Evolutionary conservation across 768 basidiomycete genomes (phyloP), one percentile per base, ranked within the genome.

Genomic region (Lactifluus piperatus): DNA sequence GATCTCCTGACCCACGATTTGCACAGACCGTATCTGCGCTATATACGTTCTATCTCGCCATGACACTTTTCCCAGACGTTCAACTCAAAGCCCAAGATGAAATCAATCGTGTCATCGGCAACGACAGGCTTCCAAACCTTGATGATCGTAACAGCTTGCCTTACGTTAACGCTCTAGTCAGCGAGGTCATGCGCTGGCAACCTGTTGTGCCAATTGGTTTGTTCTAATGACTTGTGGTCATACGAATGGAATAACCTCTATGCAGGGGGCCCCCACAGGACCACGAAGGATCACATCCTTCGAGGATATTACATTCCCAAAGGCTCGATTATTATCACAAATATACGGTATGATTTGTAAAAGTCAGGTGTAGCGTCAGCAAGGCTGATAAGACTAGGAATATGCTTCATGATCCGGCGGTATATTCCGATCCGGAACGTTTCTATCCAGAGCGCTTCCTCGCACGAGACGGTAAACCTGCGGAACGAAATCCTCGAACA

Each of bases 321-420:
- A 44, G 73, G 70, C 14, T 70, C 72, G 1, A 56, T 72, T n/a
- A 60, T 75, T 10, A 50, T 73, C 45, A 54, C 69, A 2, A 75
- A 75, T 45, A 64, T 69, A 47, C 69, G 68, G 74, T 74, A 44
- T 14, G 58, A n/a, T 39, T 18, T 27, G 14, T 22, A 2, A 3
- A n/a, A 29, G n/a, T 24, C 4, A 11, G 2, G 14, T 8, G 20
- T 16, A n/a, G n/a, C n/a, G 2, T 32, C 11, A 27, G 20, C 4
- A 13, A 16, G 13, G 26, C 30, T 61, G 36, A 60, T 43, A 8
- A n/a, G 22, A n/a, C 22, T 26, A 71, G 70, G 68, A 45, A 50
- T 26, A 64, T 72, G 51, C 55, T 68, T 20, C 70, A 65, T 39
- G 66, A 72, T 53, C 68, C 67, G 5, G 50, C 57, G 22, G 53